Conservation (phyloP, 1,139 yeast genomes). For the Dujonia santamariae region DNA sequence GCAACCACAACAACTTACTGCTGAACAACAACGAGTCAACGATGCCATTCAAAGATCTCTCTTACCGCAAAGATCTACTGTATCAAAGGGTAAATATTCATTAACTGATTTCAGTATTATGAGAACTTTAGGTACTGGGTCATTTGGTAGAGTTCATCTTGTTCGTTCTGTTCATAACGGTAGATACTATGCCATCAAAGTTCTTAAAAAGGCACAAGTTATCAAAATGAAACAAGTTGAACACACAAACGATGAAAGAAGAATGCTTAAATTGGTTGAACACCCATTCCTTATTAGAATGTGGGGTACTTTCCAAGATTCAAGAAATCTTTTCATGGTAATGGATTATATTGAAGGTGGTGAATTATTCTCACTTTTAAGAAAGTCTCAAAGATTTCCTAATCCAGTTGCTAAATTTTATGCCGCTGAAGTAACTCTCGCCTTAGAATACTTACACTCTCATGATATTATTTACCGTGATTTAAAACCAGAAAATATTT, state of each 20-base stretch:
- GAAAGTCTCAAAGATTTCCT: conserved; percentile 60
- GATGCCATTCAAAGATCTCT: conserved; percentile 31
- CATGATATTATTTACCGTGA: conserved; percentile 60
- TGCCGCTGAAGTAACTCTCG: conserved; percentile 59
- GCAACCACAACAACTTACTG: conserved; percentile 7
- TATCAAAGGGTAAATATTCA: conserved; percentile 55
- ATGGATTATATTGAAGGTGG: conserved; percentile 69
- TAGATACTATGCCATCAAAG: conserved; percentile 58
- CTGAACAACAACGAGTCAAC: conserved; percentile 15
- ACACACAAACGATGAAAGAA: conserved; percentile 60
- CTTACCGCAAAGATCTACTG: conserved; percentile 33
- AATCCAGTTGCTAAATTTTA: conserved; percentile 63
- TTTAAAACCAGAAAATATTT: conserved; percentile 58
- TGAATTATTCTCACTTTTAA: conserved; percentile 51
- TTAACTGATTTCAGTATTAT: conserved; percentile 50
- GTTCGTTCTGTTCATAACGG: conserved; percentile 60
- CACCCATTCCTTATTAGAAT: conserved; percentile 59
- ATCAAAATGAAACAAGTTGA: conserved; percentile 62
- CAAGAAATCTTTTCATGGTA: conserved; percentile 54
- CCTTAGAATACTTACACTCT: conserved; percentile 56
- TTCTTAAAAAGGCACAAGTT: conserved; percentile 54
- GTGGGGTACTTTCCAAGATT: conserved; percentile 67
- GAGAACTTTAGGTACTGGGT: conserved; percentile 60
- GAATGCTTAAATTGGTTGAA: conserved; percentile 53
- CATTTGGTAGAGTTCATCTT: conserved; percentile 61